Conservation (phyloP, 164 flowering plant genomes). For the Aristolochia fimbriata region DNA sequence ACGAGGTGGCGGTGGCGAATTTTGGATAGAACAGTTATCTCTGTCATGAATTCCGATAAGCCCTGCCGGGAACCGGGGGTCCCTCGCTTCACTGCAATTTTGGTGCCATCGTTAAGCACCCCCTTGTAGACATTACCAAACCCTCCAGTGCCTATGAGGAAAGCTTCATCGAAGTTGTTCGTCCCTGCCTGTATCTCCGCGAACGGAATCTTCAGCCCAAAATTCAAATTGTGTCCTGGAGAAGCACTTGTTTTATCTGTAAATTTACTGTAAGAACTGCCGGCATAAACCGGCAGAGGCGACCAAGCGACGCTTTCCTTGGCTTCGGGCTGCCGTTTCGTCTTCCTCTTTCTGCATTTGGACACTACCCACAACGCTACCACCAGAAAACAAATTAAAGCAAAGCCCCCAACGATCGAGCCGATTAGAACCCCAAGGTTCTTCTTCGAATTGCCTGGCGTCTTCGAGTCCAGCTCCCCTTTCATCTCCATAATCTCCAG, state of each 20-base stretch:
- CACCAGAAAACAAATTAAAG: constrained; percentile 19
- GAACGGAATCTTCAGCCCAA: constrained; percentile 4
- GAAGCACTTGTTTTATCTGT: constrained; percentile 44
- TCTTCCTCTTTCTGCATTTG: constrained; percentile 26
- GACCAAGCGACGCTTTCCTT: constrained; percentile 46
- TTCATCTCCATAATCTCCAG: constrained; percentile 71
- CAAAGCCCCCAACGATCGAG: constrained; percentile 34
- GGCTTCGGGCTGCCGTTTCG: constrained; percentile 27
- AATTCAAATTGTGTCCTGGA: constrained; percentile 29
- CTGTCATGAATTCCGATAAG: constrained; percentile 16
- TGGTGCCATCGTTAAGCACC: constrained; percentile 26
- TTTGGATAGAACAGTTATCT: constrained; percentile 14
- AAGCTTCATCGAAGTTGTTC: constrained; percentile 6
- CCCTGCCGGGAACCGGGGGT: constrained; percentile 46
- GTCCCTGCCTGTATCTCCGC: constrained; percentile 8
- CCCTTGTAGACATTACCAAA: constrained; percentile 60
- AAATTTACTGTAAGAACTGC: constrained; percentile 42
- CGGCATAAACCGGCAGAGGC: constrained; percentile 32
- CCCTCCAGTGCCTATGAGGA: constrained; percentile 55
- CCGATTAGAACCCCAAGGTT: constrained; percentile 31
- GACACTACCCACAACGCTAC: constrained; percentile 16
- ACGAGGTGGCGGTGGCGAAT: constrained; percentile 23
- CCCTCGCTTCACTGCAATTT: constrained; percentile 58
- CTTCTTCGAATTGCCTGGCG: constrained; percentile 13
- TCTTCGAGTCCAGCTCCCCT: constrained; percentile 1